Evolutionary conservation across 2,329 filamentous ascomycete genomes (phyloP).

Genomic region (Mycogone perniciosa): DNA sequence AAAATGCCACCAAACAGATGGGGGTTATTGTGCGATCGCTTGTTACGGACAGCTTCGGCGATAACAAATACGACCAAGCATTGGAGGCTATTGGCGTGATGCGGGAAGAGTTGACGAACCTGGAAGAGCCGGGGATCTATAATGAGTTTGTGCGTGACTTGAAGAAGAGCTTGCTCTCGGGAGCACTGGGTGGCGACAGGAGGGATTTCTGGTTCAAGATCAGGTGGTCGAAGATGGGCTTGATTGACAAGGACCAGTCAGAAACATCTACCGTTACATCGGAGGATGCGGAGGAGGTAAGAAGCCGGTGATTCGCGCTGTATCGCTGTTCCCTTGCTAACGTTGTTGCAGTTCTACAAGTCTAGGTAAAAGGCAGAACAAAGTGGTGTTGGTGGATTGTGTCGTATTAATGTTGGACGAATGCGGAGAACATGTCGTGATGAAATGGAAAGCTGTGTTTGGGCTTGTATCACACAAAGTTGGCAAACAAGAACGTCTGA

Average conservation of each 20-base stretch:
- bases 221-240: constrained; percentile 58
- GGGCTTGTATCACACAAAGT: too few species aligned
- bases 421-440: too few species aligned
- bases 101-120: constrained; percentile 66
- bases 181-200: constrained; percentile 68
- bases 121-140: constrained; percentile 70
- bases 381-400: too few species aligned
- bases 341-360: constrained; percentile 29
- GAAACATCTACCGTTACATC: constrained; percentile 60
- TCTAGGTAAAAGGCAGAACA: constrained; percentile 21
- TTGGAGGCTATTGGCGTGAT: constrained; percentile 72
- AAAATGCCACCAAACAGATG: constrained; percentile 69
- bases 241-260: constrained; percentile 60
- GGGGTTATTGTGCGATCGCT: constrained; percentile 60
- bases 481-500: neutral
- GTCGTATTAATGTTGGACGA: too few species aligned
- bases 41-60: constrained; percentile 67
- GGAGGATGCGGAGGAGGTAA: constrained; percentile 62
- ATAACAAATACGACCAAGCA: constrained; percentile 66
- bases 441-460: too few species aligned
- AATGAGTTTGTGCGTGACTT: constrained; percentile 66
- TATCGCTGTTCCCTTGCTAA: constrained; percentile 19
- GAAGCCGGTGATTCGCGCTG: constrained; percentile 7
- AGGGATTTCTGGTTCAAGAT: constrained; percentile 78
- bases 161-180: constrained; percentile 64